These are phyloP conservation scores for Neoboletus magnificus DNA, from an alignment of 768 basidiomycete genomes.

Conservation along the genomic window DNA sequence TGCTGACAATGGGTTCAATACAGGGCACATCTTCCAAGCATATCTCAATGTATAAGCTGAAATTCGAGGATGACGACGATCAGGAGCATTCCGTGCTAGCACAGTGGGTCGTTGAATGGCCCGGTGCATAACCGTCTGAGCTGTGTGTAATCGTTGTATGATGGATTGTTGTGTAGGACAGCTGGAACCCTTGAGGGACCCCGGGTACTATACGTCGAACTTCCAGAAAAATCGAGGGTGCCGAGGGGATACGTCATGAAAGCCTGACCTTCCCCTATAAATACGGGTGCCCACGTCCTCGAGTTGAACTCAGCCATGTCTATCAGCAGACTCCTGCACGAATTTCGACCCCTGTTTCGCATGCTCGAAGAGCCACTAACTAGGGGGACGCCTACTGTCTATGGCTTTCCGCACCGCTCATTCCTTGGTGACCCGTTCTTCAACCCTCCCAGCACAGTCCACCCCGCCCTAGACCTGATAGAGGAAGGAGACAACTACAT, in stretches of 20 bases:
- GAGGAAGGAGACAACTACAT: constrained; percentile 65
- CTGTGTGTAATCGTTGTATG: neutral
- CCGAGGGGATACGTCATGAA: constrained; percentile 15
- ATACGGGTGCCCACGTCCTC: neutral
- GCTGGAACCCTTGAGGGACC: constrained; percentile 8
- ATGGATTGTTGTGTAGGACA: neutral
- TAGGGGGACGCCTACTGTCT: constrained; percentile 28
- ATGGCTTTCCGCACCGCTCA: constrained; percentile 32
- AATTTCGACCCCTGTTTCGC: constrained; percentile 73
- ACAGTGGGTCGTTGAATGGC: constrained; percentile 82
- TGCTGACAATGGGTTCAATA: constrained; percentile 9
- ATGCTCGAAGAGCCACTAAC: constrained; percentile 70
- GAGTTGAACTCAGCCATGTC: constrained; percentile 45
- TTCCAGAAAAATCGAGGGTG: constrained; percentile 20
- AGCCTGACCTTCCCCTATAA: constrained; percentile 11
- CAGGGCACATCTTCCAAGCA: constrained; percentile 42
- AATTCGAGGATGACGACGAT: constrained; percentile 87
- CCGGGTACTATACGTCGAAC: constrained; percentile 6
- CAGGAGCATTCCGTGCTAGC: constrained; percentile 76
- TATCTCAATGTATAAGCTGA: constrained; percentile 66
- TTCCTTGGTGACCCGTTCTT: constrained; percentile 53
- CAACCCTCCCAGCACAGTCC: constrained; percentile 27
- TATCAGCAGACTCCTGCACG: constrained; percentile 61
- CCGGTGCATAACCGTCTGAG: constrained; percentile 33
- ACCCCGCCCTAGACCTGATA: constrained; percentile 64